Conservation (phyloP, 1,284 basidiomycete genomes). For the Sanghuangporus baumii region DNA sequence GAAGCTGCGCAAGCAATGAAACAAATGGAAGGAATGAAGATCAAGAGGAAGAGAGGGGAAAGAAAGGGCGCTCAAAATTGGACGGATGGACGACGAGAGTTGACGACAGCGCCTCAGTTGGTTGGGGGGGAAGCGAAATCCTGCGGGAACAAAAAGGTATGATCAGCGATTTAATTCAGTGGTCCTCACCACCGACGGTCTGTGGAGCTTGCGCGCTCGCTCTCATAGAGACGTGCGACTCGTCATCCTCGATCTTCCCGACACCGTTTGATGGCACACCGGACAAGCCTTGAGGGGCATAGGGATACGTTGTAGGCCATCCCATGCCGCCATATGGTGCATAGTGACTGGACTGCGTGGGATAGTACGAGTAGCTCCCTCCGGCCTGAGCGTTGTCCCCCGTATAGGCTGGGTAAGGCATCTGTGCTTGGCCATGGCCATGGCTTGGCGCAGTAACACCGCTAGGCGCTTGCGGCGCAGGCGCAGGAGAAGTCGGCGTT, state of each 20-base stretch:
- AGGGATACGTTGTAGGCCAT: slow-evolving; percentile 6
- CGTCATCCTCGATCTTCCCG: slow-evolving; percentile 7
- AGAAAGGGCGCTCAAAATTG: neutral
- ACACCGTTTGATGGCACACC: neutral
- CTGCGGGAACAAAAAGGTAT: neutral
- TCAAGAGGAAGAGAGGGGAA: neutral
- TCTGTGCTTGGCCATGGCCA: neutral
- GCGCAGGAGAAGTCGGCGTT: slow-evolving; percentile 3
- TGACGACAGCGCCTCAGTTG: neutral
- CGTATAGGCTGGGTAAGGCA: slow-evolving; percentile 3
- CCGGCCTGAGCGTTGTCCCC: neutral
- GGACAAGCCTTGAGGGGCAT: slow-evolving; percentile 4
- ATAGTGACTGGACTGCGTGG: slow-evolving; percentile 4
- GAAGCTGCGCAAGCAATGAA: neutral
- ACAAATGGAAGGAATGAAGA: neutral
- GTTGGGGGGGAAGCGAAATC: neutral
- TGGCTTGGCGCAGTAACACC: neutral
- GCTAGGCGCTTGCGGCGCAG: neutral
- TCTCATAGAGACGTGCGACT: neutral
- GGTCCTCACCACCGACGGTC: slow-evolving; percentile 4
- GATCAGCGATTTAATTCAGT: neutral
- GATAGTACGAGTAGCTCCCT: slow-evolving; percentile 7
- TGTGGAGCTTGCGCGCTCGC: slow-evolving; percentile 2
- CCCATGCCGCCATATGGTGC: slow-evolving; percentile 6
- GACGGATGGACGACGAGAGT: neutral